Conservation (phyloP, 2,329 filamentous ascomycete genomes). For the Tolypocladium album region DNA sequence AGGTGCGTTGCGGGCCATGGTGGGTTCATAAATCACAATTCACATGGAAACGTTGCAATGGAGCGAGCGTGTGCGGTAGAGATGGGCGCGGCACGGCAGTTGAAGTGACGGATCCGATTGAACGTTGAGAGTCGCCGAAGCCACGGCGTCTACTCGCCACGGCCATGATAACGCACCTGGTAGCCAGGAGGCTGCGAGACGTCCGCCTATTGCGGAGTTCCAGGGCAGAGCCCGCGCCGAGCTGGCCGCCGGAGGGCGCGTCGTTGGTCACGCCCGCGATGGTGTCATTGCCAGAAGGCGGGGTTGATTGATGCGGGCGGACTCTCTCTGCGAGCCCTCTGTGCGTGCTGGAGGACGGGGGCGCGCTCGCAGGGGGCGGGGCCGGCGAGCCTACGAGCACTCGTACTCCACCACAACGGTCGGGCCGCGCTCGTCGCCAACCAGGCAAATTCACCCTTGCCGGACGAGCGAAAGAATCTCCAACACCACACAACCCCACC, state of each 20-base stretch:
- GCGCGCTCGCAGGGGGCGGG: not conserved
- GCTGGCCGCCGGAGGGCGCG: not conserved
- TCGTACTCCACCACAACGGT: not conserved
- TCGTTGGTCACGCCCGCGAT: not conserved
- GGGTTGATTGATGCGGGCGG: not conserved
- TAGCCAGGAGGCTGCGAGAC: not conserved
- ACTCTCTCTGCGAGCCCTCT: not conserved
- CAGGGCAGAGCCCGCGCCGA: not conserved
- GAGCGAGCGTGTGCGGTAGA: not conserved
- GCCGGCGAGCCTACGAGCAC: conserved; percentile 1
- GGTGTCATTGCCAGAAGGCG: not conserved
- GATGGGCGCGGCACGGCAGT: not conserved
- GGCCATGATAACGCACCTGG: not conserved
- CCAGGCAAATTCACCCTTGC: conserved; percentile 9
- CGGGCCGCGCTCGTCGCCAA: conserved; percentile 13
- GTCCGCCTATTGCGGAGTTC: not conserved
- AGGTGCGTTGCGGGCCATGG: not conserved
- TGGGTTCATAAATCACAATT: not conserved
- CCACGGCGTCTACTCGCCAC: not conserved
- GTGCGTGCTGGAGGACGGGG: no score
- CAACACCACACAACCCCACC: not conserved
- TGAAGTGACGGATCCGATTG: not conserved
- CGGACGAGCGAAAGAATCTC: conserved; percentile 2
- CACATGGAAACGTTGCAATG: not conserved
- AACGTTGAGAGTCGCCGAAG: not conserved